Evolutionary conservation across 345 rosid genomes (phyloP).

Genomic region (Lepidium didymum): DNA sequence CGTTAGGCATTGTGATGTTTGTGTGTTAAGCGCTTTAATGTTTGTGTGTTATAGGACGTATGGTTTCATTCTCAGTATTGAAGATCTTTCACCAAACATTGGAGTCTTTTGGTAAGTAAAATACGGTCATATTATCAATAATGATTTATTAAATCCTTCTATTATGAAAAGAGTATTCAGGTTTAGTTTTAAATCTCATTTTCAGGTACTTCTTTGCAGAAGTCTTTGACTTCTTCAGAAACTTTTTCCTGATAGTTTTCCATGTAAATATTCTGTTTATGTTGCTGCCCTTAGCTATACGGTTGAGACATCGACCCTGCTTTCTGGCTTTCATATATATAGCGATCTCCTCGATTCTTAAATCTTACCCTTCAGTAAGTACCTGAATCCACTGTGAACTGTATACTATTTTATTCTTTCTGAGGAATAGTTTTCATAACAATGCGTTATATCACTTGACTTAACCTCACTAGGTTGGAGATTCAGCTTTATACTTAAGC

Average conservation of each 20-base stretch:
- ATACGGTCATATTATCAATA: background rate
- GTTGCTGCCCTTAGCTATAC: conserved; percentile 80
- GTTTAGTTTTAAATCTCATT: conserved; percentile 21
- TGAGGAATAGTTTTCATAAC: background rate
- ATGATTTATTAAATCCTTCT: background rate
- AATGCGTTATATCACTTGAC: background rate
- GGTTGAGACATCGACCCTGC: conserved; percentile 83
- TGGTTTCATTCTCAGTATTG: conserved; percentile 87
- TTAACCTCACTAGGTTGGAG: conserved; percentile 64
- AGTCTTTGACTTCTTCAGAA: conserved; percentile 84
- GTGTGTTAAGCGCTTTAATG: background rate
- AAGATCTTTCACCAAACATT: conserved; percentile 91
- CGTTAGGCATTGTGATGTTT: background rate
- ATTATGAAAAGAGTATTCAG: background rate
- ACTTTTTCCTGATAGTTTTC: conserved; percentile 86
- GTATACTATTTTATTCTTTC: background rate
- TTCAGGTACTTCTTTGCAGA: conserved; percentile 98
- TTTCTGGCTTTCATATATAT: conserved; percentile 82
- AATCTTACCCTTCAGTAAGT: conserved; percentile 94
- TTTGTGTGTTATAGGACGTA: conserved; percentile 52
- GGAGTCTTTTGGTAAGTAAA: conserved; percentile 79
- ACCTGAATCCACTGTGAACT: background rate
- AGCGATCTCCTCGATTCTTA: conserved; percentile 76
- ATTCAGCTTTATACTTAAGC: conserved; percentile 78
- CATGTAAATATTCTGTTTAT: conserved; percentile 71